Percentiles rank a stretch among this genome's conserved stretches.
Conservation (phyloP, 495 filamentous ascomycete genomes). For the Lineolata rhizophorae region DNA sequence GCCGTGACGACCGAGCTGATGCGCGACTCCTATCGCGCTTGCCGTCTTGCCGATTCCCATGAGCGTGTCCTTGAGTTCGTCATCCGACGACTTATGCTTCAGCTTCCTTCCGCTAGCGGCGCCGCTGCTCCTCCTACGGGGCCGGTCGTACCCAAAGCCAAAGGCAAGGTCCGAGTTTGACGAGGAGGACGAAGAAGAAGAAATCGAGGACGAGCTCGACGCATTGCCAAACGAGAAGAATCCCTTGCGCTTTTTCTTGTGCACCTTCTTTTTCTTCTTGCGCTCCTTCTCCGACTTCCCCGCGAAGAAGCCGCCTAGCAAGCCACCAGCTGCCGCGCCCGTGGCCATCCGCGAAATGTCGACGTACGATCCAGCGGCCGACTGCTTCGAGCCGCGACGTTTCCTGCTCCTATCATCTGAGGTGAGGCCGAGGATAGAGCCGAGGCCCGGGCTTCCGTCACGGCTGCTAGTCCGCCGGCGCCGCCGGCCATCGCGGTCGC, state of each 20-base stretch:
- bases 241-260: slow-evolving; percentile 24
- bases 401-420: too few species aligned
- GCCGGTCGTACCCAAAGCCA: slow-evolving; percentile 11
- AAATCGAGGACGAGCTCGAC: slow-evolving; percentile 36
- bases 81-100: slow-evolving; percentile 13
- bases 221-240: slow-evolving; percentile 40
- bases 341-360: slow-evolving; percentile 11
- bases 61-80: slow-evolving; percentile 31
- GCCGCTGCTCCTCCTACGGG: slow-evolving; percentile 6
- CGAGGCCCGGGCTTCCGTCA: too few species aligned
- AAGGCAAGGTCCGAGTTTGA: slow-evolving; percentile 10
- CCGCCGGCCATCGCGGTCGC: too few species aligned
- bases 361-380: slow-evolving; percentile 5
- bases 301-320: slow-evolving; percentile 24
- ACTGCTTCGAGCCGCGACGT: too few species aligned
- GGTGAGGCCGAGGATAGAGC: too few species aligned
- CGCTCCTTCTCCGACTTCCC: slow-evolving; percentile 27
- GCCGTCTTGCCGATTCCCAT: slow-evolving; percentile 34
- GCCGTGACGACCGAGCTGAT: slow-evolving; percentile 1
- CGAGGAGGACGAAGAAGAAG: slow-evolving; percentile 33
- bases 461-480: too few species aligned
- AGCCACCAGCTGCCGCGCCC: slow-evolving; percentile 7
- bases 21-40: slow-evolving; percentile 28
- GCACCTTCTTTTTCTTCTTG: slow-evolving; percentile 13
- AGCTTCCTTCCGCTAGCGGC: neutral